Percentiles rank a stretch among this genome's conserved stretches.
phyloP scores from a whole-genome alignment of 331 rosid species.

The Acacia concinna region DNA sequence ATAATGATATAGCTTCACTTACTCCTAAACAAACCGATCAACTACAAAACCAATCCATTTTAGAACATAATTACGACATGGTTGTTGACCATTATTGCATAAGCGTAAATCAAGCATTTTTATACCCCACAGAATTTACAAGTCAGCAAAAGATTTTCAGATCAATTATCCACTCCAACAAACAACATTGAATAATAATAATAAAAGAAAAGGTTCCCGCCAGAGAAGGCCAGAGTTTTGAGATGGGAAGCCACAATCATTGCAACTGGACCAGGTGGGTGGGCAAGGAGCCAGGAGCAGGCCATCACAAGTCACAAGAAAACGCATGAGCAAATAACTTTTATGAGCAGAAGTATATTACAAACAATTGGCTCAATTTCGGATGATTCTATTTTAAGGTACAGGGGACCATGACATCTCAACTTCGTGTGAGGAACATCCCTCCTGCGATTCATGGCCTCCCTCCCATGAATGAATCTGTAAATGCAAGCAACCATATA shows the following conservation, averaged over 20 bases:
- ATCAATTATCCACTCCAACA: not conserved
- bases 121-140: not conserved
- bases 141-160: not conserved
- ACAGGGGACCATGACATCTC: slow-evolving; percentile 55
- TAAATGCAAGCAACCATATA: slow-evolving; percentile 70
- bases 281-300: not conserved
- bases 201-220: not conserved
- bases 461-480: slow-evolving; percentile 44
- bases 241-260: not conserved
- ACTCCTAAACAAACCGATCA: not conserved
- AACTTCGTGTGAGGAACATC: slow-evolving; percentile 61
- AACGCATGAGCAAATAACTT: not conserved
- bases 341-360: not conserved
- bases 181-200: too few species aligned
- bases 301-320: not conserved
- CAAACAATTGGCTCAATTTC: not conserved
- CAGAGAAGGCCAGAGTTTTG: not conserved
- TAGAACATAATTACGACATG: not conserved
- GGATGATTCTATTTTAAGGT: slow-evolving; percentile 10
- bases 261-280: not conserved
- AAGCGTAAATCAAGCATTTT: not conserved
- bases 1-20: not conserved
- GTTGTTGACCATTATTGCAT: not conserved
- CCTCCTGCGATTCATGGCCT: slow-evolving; percentile 40
- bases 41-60: not conserved